phyloP scores from a whole-genome alignment of 2,329 filamentous ascomycete species.

The Westerdykella ornata region DNA sequence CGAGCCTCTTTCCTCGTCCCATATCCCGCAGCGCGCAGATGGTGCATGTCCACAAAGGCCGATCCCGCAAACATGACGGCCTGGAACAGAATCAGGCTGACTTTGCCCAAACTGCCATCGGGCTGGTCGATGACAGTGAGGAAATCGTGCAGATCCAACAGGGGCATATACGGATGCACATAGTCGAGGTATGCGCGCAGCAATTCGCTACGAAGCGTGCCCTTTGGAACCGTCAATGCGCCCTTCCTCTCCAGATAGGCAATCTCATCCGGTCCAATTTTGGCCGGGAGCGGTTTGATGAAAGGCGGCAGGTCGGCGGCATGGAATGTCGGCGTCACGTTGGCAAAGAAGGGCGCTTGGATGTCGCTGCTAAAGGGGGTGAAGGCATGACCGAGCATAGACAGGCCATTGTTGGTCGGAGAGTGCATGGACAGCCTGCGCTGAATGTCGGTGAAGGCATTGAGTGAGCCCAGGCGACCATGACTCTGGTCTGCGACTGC shows the following conservation, averaged over 20 bases:
- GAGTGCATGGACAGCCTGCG: conserved; percentile 41
- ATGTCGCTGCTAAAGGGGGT: conserved; percentile 27
- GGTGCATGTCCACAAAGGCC: conserved; percentile 76
- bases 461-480: conserved; percentile 33
- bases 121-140: conserved; percentile 54
- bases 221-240: conserved; percentile 67
- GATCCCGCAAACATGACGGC: conserved; percentile 91
- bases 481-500: conserved; percentile 45
- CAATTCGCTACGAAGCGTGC: conserved; percentile 68
- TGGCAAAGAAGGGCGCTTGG: conserved; percentile 37
- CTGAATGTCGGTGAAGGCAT: conserved; percentile 41
- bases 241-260: conserved; percentile 78
- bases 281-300: conserved; percentile 70
- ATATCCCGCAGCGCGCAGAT: conserved; percentile 71
- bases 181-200: conserved; percentile 79
- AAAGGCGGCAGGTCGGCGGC: conserved; percentile 55
- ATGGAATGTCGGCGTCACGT: conserved; percentile 40
- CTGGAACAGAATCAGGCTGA: conserved; percentile 85
- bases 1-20: conserved; percentile 70
- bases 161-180: conserved; percentile 89
- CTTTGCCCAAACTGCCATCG: conserved; percentile 62
- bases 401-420: conserved; percentile 28
- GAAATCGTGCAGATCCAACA: conserved; percentile 63
- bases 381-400: conserved; percentile 29
- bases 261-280: conserved; percentile 74